Conservation (phyloP, 441 rosid species). For the Daphne laureola region DNA sequence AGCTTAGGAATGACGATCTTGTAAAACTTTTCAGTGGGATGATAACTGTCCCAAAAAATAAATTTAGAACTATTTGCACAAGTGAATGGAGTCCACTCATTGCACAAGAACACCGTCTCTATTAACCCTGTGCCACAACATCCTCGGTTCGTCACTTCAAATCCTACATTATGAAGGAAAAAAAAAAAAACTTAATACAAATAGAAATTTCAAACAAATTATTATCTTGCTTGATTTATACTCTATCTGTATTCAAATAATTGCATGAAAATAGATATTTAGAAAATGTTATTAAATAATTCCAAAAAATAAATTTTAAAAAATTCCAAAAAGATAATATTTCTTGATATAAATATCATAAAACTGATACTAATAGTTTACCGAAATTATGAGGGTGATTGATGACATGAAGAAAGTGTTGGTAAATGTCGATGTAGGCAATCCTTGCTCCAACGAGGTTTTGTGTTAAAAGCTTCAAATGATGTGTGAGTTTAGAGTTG, state of each 20-base stretch:
- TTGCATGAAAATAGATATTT: too few species aligned
- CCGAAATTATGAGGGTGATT: conserved; percentile 7
- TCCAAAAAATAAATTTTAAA: too few species aligned
- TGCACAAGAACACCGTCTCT: conserved; percentile 25
- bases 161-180: conserved; percentile 22
- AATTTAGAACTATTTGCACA: conserved; percentile 24
- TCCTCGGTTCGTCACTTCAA: conserved; percentile 27
- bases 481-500: conserved; percentile 21
- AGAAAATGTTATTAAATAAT: too few species aligned
- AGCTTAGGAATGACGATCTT: conserved; percentile 15
- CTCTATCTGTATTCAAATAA: too few species aligned
- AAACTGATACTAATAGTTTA: neutral
- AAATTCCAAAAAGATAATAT: too few species aligned
- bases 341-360: too few species aligned
- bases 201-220: neutral
- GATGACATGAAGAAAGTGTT: conserved; percentile 22
- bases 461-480: conserved; percentile 9
- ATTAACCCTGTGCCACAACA: conserved; percentile 40
- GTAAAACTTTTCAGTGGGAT: conserved; percentile 36
- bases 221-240: too few species aligned
- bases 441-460: conserved; percentile 15
- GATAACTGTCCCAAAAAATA: conserved; percentile 39
- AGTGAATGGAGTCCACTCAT: conserved; percentile 12
- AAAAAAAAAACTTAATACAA: neutral
- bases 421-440: conserved; percentile 29